Percentiles rank a stretch among this genome's conserved stretches.
Conservation (phyloP, 805 yeast genomes). For the Yamadazyma insecticola region DNA sequence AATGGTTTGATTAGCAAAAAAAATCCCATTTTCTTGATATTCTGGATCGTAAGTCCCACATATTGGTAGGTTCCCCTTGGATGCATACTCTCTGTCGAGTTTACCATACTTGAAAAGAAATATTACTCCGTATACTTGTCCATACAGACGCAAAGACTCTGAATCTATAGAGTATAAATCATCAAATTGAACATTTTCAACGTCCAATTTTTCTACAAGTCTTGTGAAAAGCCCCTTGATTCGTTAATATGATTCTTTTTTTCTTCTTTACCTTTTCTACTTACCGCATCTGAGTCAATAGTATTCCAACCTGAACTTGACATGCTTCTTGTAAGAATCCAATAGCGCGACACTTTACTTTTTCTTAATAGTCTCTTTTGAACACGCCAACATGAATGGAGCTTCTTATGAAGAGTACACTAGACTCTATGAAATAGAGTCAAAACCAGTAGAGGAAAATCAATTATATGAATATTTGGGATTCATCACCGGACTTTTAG, state of each 20-base stretch:
- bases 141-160: conserved; percentile 27
- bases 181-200: conserved; percentile 50
- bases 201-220: conserved; percentile 52
- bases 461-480: conserved; percentile 12
- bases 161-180: conserved; percentile 54
- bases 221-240: conserved; percentile 57
- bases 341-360: background rate
- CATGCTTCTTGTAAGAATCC: conserved; percentile 4
- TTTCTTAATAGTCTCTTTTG: background rate
- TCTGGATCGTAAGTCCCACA: conserved; percentile 41
- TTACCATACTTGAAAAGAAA: conserved; percentile 58
- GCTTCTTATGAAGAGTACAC: conserved; percentile 23
- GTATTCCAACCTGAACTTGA: conserved; percentile 49
- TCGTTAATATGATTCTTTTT: conserved; percentile 8
- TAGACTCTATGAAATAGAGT: conserved; percentile 15
- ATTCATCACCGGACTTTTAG: conserved; percentile 16
- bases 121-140: conserved; percentile 54
- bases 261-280: conserved; percentile 7
- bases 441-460: conserved; percentile 20
- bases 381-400: conserved; percentile 10
- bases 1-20: conserved; percentile 60
- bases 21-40: conserved; percentile 34
- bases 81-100: conserved; percentile 28
- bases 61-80: conserved; percentile 29
- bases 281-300: conserved; percentile 59